phyloP scores from a whole-genome alignment of 192 early-diverging fungal species.

The Backusella macrospora region DNA sequence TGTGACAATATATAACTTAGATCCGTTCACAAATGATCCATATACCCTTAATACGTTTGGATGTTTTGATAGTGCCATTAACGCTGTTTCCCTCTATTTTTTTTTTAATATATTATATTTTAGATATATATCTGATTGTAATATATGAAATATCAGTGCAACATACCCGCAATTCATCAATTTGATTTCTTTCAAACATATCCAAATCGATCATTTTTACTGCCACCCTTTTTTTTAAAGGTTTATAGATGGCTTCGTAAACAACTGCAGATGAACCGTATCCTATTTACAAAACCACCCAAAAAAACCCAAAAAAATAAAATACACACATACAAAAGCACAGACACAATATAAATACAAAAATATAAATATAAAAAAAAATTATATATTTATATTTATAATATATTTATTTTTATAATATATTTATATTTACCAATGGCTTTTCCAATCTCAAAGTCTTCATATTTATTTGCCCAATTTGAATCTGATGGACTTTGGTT shows the following conservation, averaged over 20 bases:
- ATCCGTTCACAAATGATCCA: conserved; percentile 81
- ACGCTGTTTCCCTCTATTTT: conserved; percentile 74
- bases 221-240: conserved; percentile 67
- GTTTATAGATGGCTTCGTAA: conserved; percentile 77
- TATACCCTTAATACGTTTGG: conserved; percentile 80
- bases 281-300: conserved; percentile 45
- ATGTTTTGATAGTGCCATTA: conserved; percentile 86
- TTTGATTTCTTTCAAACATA: conserved; percentile 91
- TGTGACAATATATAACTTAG: conserved; percentile 82
- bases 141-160: too few species aligned
- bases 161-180: conserved; percentile 82
- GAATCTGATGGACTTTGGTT: conserved; percentile 23
- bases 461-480: conserved; percentile 34
- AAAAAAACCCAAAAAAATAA: neutral
- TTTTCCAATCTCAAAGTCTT: conserved; percentile 38
- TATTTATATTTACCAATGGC: conserved; percentile 35
- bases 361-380: conserved; percentile 7
- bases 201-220: conserved; percentile 91
- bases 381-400: neutral
- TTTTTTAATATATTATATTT: neutral
- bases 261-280: conserved; percentile 88
- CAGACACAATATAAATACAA: conserved; percentile 2
- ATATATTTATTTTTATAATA: neutral
- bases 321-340: too few species aligned
- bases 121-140: neutral